phyloP scores from a whole-genome alignment of 2,329 filamentous ascomycete species.

The Cryphonectria parasitica region DNA sequence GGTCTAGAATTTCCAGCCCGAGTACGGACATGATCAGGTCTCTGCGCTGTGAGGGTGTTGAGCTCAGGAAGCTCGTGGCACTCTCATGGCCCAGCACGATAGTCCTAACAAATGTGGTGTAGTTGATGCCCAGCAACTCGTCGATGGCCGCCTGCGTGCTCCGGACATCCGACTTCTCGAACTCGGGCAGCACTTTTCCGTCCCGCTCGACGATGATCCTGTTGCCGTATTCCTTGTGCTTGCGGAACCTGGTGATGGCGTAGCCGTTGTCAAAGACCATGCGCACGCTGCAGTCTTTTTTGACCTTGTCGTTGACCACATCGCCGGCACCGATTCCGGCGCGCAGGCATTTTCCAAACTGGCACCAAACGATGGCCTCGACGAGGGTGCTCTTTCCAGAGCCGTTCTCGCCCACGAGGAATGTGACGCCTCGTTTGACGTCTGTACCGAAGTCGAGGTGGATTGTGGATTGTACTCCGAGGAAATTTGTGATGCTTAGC shows the following conservation, averaged over 20 bases:
- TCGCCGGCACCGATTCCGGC: constrained; percentile 36
- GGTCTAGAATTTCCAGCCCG: constrained; percentile 35
- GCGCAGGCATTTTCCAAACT: constrained; percentile 40
- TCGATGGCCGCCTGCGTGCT: constrained; percentile 37
- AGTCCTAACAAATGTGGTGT: constrained; percentile 38
- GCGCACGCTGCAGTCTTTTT: constrained; percentile 37
- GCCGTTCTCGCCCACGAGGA: constrained; percentile 39
- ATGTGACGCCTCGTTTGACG: constrained; percentile 35
- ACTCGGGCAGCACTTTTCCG: constrained; percentile 35
- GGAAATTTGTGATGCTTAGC: constrained; percentile 40
- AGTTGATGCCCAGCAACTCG: constrained; percentile 39
- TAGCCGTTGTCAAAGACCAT: constrained; percentile 39
- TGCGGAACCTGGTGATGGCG: constrained; percentile 37
- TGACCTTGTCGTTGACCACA: constrained; percentile 39
- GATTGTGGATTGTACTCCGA: constrained; percentile 37
- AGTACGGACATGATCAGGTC: constrained; percentile 38
- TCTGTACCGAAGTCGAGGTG: constrained; percentile 36
- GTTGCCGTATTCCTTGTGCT: constrained; percentile 34
- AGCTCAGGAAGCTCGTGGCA: constrained; percentile 38
- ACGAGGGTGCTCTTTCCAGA: constrained; percentile 41
- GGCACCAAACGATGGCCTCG: constrained; percentile 42
- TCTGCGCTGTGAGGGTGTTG: constrained; percentile 35
- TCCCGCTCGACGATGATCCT: constrained; percentile 36
- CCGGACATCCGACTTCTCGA: constrained; percentile 34
- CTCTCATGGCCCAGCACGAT: constrained; percentile 40